These are phyloP conservation scores for Sanghuangporus sanghuang DNA, from an alignment of 1,284 basidiomycete genomes.

Conservation along the genomic window DNA sequence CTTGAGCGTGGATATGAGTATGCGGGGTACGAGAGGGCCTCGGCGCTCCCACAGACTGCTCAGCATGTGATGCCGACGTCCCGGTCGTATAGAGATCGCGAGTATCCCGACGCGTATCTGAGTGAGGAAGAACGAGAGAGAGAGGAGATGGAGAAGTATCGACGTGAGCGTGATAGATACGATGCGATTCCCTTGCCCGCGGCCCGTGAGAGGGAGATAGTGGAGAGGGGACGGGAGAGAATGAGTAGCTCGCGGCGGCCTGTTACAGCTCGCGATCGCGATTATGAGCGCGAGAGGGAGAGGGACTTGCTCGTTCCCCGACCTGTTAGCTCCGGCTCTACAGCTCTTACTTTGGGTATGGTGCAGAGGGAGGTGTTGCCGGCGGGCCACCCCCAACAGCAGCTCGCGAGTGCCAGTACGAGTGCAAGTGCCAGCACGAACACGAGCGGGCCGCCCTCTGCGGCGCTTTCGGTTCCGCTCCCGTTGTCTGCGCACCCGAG, in stretches of 20 bases:
- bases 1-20: constrained; percentile 4
- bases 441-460: not conserved
- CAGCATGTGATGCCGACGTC: not conserved
- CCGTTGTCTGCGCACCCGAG: not conserved
- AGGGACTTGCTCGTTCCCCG: not conserved
- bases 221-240: not conserved
- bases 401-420: not conserved
- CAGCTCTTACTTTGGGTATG: not conserved
- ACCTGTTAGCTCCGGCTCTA: not conserved
- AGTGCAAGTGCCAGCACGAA: not conserved
- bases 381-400: not conserved
- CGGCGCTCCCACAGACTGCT: not conserved
- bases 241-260: not conserved
- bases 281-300: not conserved
- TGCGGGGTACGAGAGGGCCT: not conserved
- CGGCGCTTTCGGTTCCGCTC: not conserved
- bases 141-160: not conserved
- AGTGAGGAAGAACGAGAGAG: not conserved
- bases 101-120: not conserved
- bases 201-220: constrained; percentile 1
- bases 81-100: not conserved
- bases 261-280: not conserved
- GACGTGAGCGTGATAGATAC: not conserved
- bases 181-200: not conserved
- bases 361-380: not conserved